phyloP scores from a whole-genome alignment of 106 monocot genomes.

The Dactylorhiza incarnata region DNA sequence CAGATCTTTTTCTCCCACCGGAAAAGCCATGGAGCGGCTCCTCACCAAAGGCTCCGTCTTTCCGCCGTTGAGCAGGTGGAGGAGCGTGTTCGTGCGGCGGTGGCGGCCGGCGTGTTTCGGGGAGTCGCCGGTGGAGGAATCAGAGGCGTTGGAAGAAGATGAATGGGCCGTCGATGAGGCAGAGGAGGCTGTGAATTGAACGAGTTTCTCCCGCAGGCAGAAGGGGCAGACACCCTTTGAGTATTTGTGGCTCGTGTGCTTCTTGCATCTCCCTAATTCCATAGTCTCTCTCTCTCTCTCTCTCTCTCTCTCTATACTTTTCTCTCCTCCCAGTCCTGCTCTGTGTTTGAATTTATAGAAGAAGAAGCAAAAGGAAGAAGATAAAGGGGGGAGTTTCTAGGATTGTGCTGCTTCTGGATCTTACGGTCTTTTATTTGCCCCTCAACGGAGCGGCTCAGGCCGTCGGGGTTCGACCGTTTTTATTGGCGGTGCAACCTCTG shows the following conservation, averaged over 20 bases:
- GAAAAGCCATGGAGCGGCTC: conserved; percentile 27
- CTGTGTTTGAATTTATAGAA: not conserved
- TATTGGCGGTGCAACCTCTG: too few relatives aligned
- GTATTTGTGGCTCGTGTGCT: conserved; percentile 38
- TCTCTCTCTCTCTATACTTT: too few relatives aligned
- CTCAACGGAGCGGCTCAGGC: too few relatives aligned
- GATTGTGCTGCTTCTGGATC: too few relatives aligned
- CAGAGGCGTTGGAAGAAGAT: conserved; percentile 9
- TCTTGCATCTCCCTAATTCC: conserved; percentile 31
- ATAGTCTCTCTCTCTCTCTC: conserved; percentile 6
- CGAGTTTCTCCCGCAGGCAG: conserved; percentile 40
- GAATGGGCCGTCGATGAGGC: conserved; percentile 23
- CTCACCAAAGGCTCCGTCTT: conserved; percentile 11
- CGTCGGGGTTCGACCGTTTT: too few relatives aligned
- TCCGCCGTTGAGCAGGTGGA: not conserved
- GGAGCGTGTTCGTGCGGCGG: conserved; percentile 1
- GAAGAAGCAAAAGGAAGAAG: too few relatives aligned
- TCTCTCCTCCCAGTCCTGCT: too few relatives aligned
- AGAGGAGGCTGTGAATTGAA: conserved; percentile 29
- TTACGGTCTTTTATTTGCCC: too few relatives aligned
- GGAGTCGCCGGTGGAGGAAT: conserved; percentile 4
- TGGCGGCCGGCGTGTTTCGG: not conserved
- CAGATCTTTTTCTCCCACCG: conserved; percentile 7
- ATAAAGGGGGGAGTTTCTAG: too few relatives aligned
- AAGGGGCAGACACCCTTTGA: conserved; percentile 54